Evolutionary conservation across 2,329 filamentous ascomycete genomes (phyloP), one percentile per base, ranked within the genome.

Genomic region (Penicillium sp.): DNA sequence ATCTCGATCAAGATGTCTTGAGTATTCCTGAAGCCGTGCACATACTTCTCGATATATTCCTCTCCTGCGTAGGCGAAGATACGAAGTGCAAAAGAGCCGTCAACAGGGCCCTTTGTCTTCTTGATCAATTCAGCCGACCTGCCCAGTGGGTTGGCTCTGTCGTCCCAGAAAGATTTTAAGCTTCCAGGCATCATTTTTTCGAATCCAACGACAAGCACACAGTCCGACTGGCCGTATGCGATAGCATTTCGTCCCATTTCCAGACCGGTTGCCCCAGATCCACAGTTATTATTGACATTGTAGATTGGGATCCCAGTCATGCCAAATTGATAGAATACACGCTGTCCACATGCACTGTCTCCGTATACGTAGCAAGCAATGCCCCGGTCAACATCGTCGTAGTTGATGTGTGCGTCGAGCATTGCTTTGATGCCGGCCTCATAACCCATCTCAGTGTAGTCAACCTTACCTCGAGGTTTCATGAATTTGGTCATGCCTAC

Each of bases 401-500:
- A 98, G 79, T 87, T 96, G 83, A 98, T 92, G 63, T 96, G 89
- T 4, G 76, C 76, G 58, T 87, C 85, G 18, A 88, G 78, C 83
- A 96, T 87, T 50, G 92, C 92, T 78, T 96, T 96, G 74, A 95
- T 83, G 67, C 92, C 92, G 11, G 92, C 92, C 78, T 97, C 93
- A 76, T 93, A 97, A 56, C 93, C 93, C 27, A 97, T 87, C 74
- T 96, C 93, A 7, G 92, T 92, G 80, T 97, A 97, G 80, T 96
- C 92, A 65, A 96, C 90, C 75, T 94, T 94, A 74, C 92, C 91
- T 56, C 93, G 87, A 41, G 93, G 93, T 82, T 97, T 97, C 85
- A 97, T 94, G 85, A 98, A 98, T 79, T 96, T 96, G 80, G 94
- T 98, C 91, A 98, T 95, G 81, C 94, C 94, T 68, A 98, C 95